Evolutionary conservation across 1,139 yeast genomes (phyloP), one percentile per base, ranked within the genome.

Genomic region (Candida frijolesensis): DNA sequence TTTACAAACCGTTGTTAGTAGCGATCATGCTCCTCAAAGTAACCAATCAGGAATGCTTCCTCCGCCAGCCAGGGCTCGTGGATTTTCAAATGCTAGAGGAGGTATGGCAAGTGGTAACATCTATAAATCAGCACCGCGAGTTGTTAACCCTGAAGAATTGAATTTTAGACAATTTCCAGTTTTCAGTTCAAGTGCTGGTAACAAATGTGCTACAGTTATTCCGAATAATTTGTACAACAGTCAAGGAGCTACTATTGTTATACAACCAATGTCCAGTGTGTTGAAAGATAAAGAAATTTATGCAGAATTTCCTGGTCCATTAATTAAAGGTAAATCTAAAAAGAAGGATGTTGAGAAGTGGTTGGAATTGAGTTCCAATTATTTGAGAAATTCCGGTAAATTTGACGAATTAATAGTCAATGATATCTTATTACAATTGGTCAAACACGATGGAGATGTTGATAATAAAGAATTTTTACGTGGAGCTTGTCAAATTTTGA

Each of bases 91-190:
- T 43, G 58, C 72, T 1, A 62, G 61, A 45, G 32, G 37, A 12
- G 57, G 64, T 3, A 62, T 61, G 45, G 37, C 33, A 16, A 57
- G 64, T 3, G 42, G 42, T 8, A 68, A 64, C 32, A 60, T 68
- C 16, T 70, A 70, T 51, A 18, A 61, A 49, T 63, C 68, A 4
- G 60, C 63, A 4, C 62, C 66, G 0, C 68, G 66, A 51, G 63
- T 66, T 16, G 62, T 59, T 35, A 66, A 75, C 51, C 79, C 80
- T 1, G 66, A 65, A 27, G 69, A 73, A 7, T 60, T 71, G 44
- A 60, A 62, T 30, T 76, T 74, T 47, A 74, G 89, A 51, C 96
- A 89, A 63, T 88, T 87, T 65, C 96, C 96, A 0, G 66, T 91
- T 34, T 87, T 90, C 63, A 74, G 80, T 51, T 91, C 96, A 89